phyloP scores from a whole-genome alignment of 2,329 filamentous ascomycete species.

The Apiospora rasikravindrae region DNA sequence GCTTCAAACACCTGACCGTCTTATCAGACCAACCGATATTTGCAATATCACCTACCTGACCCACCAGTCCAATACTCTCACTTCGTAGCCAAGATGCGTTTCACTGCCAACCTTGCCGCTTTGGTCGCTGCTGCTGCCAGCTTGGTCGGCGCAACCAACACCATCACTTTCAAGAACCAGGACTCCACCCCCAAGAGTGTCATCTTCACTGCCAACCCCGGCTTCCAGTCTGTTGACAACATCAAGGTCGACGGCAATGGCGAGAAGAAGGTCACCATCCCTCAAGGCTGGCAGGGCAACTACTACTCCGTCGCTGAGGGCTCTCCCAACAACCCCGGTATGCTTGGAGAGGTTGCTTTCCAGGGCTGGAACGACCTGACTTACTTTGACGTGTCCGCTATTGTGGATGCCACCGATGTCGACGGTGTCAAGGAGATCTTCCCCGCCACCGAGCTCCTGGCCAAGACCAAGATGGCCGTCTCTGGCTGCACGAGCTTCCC shows the following conservation, averaged over 20 bases:
- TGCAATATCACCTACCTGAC: conserved; percentile 25
- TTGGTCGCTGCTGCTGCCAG: conserved; percentile 48
- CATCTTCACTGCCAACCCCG: conserved; percentile 54
- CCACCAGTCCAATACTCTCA: conserved; percentile 23
- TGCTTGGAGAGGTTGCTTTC: conserved; percentile 59
- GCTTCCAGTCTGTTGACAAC: conserved; percentile 40
- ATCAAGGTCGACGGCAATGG: conserved; percentile 46
- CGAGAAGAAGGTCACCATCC: conserved; percentile 49
- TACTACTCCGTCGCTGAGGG: conserved; percentile 56
- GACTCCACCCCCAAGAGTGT: conserved; percentile 56
- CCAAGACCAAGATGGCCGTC: conserved; percentile 38
- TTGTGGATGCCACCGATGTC: conserved; percentile 56
- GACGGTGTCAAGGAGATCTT: conserved; percentile 61
- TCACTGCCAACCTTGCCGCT: conserved; percentile 51
- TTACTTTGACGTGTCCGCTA: conserved; percentile 65
- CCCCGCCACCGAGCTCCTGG: conserved; percentile 42
- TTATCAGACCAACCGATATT: conserved; percentile 24
- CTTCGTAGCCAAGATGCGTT: conserved; percentile 56
- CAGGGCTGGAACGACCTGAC: conserved; percentile 53
- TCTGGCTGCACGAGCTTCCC: conserved; percentile 59
- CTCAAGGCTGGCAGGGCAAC: conserved; percentile 54
- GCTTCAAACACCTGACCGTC: conserved; percentile 21
- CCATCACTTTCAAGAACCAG: conserved; percentile 63
- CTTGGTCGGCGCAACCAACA: conserved; percentile 50
- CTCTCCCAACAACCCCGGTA: conserved; percentile 48